These are phyloP conservation scores for Aspergillus saccharolyticus DNA, from an alignment of 495 filamentous ascomycete genomes.

Conservation along the genomic window DNA sequence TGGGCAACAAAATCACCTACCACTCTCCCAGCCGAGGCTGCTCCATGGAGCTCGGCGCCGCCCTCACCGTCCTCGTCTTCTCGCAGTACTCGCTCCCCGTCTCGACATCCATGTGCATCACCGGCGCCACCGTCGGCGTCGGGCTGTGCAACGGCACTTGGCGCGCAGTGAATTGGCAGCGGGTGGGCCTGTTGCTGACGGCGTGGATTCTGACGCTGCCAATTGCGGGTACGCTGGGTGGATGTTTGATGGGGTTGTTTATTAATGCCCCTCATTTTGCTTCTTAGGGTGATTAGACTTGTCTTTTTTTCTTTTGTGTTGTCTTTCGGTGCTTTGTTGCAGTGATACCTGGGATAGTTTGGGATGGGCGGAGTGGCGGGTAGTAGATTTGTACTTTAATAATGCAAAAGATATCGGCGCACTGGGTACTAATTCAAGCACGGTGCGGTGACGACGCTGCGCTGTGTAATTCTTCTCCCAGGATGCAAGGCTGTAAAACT, in stretches of 20 bases:
- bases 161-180: conserved; percentile 61
- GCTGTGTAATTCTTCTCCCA: no score
- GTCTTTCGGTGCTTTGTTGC: conserved; percentile 25
- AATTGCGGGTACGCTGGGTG: conserved; percentile 54
- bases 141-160: conserved; percentile 52
- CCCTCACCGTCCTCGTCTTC: conserved; percentile 61
- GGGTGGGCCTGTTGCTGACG: conserved; percentile 47
- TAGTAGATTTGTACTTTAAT: no score
- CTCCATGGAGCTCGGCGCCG: conserved; percentile 63
- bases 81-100: conserved; percentile 57
- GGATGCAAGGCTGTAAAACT: no score
- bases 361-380: no score
- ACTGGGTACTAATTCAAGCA: no score
- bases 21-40: conserved; percentile 57
- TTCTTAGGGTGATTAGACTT: not conserved
- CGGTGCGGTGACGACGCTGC: no score
- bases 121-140: conserved; percentile 53
- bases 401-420: no score
- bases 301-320: not conserved
- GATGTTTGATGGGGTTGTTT: conserved; percentile 56
- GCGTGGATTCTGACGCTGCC: conserved; percentile 63
- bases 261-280: conserved; percentile 55
- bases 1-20: conserved; percentile 66
- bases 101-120: conserved; percentile 57
- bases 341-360: conserved; percentile 3